Base-by-base conservation (phyloP, 768 basidiomycete species). In the Sistotremastrum niveocremeum region DNA sequence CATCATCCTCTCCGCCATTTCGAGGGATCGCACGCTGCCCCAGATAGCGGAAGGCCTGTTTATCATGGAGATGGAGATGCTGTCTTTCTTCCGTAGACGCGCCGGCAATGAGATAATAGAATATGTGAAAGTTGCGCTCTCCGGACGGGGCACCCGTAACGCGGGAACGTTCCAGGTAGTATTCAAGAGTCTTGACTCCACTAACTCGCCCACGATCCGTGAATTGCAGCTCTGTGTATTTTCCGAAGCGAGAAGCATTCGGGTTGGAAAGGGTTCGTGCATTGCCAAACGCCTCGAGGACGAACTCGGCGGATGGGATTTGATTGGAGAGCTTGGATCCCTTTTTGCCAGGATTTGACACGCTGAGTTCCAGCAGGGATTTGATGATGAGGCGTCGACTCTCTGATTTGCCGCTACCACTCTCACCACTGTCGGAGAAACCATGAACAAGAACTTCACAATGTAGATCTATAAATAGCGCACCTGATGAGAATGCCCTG, bases 141-240 rank as follows among this genome's bases (percentile, higher is more conserved):
- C 90, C 91, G 1, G 82, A 85, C 1, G 88, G 85, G 1, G 85
- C 76, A 20, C 79, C 77, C 5, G 88, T 75, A n/a, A 97, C 89
- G 7, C 91, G 79, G 54, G 81, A 86, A 45, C 86, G 72, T 61
- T 97, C 90, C 44, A 99, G 74, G 64, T 94, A 94, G 65, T 99
- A 97, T 59, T 97, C 91, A 51, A 98, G 79, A 0, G 90, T 93
- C 63, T 98, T 98, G 59, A 89, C 69, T 51, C 95, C 95, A 40
- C 71, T 79, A 0, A 98, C 65, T 3, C 91, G 74, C 5, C 93
- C 93, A 20, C 85, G 81, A 34, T 97, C 91, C 44, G 77, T 86
- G 67, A 97, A 98, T 63, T 98, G 95, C 0, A 99, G 74, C 58
- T 99, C 95, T 39, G 91, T 95, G 62, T 99, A 99, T 61, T 94